Evolutionary conservation across 495 filamentous ascomycete genomes (phyloP).

Genomic region (Chaetomidium leptoderma): DNA sequence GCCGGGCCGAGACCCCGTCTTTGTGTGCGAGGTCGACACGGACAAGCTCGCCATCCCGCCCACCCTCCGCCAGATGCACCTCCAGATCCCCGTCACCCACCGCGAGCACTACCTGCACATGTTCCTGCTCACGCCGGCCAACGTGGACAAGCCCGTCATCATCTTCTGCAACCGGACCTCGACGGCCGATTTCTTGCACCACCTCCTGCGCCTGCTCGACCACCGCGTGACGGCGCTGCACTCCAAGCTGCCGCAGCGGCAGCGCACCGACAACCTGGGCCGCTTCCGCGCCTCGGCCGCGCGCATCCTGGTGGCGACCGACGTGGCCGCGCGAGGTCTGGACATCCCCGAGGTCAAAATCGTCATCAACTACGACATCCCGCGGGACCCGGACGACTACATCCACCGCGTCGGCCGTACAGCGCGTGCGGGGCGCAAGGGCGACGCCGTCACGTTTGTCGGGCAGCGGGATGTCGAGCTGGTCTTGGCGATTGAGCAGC

Average conservation of each 20-base stretch:
- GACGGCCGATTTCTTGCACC: constrained; percentile 83
- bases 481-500: constrained; percentile 77
- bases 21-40: constrained; percentile 82
- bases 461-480: constrained; percentile 88
- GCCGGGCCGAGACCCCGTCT: constrained; percentile 66
- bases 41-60: constrained; percentile 69
- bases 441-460: constrained; percentile 81
- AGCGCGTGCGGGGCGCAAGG: constrained; percentile 78
- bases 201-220: constrained; percentile 73
- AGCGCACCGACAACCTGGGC: constrained; percentile 79
- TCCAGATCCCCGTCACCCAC: constrained; percentile 82
- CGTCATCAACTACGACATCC: constrained; percentile 93
- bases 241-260: constrained; percentile 73
- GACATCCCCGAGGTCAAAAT: constrained; percentile 90
- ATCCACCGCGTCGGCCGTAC: constrained; percentile 95
- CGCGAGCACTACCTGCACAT: constrained; percentile 92
- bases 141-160: constrained; percentile 69
- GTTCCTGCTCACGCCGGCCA: constrained; percentile 74
- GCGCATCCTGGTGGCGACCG: constrained; percentile 86
- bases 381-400: constrained; percentile 93
- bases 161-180: constrained; percentile 92
- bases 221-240: constrained; percentile 91
- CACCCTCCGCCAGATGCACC: constrained; percentile 76
- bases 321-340: constrained; percentile 91
- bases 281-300: constrained; percentile 90